These are phyloP conservation scores for Eruca vesicaria DNA, from an alignment of 441 rosid species.

Conservation along the genomic window DNA sequence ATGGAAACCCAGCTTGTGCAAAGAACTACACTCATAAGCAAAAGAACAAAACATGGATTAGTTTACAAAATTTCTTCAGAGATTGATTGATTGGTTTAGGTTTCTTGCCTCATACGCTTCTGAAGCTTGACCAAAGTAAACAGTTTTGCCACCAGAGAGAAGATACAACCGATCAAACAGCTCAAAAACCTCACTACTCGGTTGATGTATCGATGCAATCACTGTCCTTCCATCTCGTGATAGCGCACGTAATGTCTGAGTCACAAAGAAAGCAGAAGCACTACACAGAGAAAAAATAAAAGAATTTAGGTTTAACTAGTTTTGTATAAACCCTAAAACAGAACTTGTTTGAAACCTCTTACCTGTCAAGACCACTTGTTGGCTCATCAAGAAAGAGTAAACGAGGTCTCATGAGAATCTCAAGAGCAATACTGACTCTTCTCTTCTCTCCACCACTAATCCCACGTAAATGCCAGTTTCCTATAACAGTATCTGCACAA, in stretches of 20 bases:
- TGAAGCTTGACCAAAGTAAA: conserved; percentile 82
- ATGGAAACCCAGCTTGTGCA: conserved; percentile 84
- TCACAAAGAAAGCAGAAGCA: conserved; percentile 94
- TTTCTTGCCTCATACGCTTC: conserved; percentile 82
- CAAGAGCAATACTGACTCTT: conserved; percentile 94
- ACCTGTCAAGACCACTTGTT: conserved; percentile 84
- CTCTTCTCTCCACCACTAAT: conserved; percentile 97
- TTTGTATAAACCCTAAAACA: background rate
- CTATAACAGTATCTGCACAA: conserved; percentile 89
- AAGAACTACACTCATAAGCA: conserved; percentile 59
- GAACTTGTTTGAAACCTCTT: background rate
- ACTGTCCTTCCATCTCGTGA: conserved; percentile 96
- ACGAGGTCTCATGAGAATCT: conserved; percentile 92
- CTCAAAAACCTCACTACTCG: conserved; percentile 94
- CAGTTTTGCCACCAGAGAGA: conserved; percentile 94
- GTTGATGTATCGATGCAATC: conserved; percentile 92
- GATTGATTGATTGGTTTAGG: background rate
- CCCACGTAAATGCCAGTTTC: conserved; percentile 97
- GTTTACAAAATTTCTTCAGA: background rate
- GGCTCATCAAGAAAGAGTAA: conserved; percentile 98
- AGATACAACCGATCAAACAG: conserved; percentile 81
- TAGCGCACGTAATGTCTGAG: conserved; percentile 78
- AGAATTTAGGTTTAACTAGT: background rate
- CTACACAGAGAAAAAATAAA: conserved; percentile 38
- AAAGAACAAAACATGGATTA: background rate